These are phyloP conservation scores for Pittosporum tobira DNA, from an alignment of 129 eudicot genomes.

Conservation along the genomic window DNA sequence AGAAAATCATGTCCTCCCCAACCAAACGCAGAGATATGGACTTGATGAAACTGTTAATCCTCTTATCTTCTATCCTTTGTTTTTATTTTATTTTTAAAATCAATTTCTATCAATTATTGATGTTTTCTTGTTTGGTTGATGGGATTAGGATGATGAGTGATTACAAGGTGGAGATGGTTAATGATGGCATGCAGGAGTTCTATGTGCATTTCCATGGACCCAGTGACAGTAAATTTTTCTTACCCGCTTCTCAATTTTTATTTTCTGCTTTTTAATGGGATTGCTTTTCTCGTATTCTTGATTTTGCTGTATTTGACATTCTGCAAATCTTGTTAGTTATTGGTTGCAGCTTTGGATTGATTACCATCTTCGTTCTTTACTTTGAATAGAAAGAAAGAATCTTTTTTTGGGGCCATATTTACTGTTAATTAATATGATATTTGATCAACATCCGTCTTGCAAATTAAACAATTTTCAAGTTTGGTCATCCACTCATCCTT, in stretches of 20 bases:
- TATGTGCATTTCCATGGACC: constrained; percentile 91
- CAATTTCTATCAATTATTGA: constrained; percentile 6
- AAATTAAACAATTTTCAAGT: background rate
- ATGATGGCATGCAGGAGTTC: constrained; percentile 94
- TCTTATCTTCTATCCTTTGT: no score
- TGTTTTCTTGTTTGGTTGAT: constrained; percentile 12
- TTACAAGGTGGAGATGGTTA: constrained; percentile 90
- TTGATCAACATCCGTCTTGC: background rate
- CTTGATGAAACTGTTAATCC: no score
- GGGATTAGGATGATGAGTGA: constrained; percentile 88
- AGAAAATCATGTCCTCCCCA: no score
- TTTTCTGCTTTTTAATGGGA: background rate
- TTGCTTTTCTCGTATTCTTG: background rate
- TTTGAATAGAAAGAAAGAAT: background rate
- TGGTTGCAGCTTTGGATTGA: constrained; percentile 12
- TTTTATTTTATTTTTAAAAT: background rate
- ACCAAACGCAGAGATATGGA: no score
- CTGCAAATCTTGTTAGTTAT: background rate
- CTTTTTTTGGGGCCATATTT: background rate
- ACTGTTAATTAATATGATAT: background rate
- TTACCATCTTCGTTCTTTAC: no score
- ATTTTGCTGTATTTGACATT: constrained; percentile 10
- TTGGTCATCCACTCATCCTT: background rate
- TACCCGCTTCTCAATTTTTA: constrained; percentile 7
- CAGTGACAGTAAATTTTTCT: constrained; percentile 48